Evolutionary conservation across 2,329 filamentous ascomycete genomes (phyloP).

Genomic region (Paraphaeosphaeria sporulosa): DNA sequence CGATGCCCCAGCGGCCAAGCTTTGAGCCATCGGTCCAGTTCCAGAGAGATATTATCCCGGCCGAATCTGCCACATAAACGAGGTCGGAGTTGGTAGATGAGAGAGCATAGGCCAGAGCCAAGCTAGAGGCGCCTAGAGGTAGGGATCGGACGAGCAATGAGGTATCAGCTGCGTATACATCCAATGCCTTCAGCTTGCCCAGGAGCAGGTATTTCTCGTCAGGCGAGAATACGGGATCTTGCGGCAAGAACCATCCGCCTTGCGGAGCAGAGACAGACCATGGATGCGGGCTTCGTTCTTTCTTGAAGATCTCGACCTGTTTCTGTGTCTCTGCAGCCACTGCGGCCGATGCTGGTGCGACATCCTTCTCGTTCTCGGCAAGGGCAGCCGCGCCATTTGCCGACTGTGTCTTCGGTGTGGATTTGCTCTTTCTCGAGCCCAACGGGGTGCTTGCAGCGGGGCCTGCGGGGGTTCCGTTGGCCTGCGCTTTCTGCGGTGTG

Average conservation of each 20-base stretch:
- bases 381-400: neutral
- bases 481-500: constrained; percentile 18
- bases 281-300: constrained; percentile 23
- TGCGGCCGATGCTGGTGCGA: neutral
- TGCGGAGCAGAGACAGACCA: constrained; percentile 55
- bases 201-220: constrained; percentile 73
- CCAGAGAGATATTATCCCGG: constrained; percentile 63
- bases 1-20: constrained; percentile 54
- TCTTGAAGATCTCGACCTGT: constrained; percentile 15
- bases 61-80: constrained; percentile 61
- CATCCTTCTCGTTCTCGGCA: constrained; percentile 1
- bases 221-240: constrained; percentile 65
- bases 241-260: constrained; percentile 63
- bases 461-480: constrained; percentile 20
- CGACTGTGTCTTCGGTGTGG: constrained; percentile 14
- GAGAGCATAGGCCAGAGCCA: constrained; percentile 60
- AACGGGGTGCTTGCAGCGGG: constrained; percentile 20
- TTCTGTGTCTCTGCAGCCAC: neutral
- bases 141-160: constrained; percentile 82
- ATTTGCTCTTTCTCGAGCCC: constrained; percentile 17
- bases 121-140: constrained; percentile 49
- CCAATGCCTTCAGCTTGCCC: constrained; percentile 75
- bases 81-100: constrained; percentile 60
- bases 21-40: constrained; percentile 62
- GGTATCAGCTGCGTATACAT: constrained; percentile 81